A percentile compares a stretch with the other conserved stretches of the same genome.
phyloP scores from a whole-genome alignment of 495 filamentous ascomycete species.

The Penicillium salamii region DNA sequence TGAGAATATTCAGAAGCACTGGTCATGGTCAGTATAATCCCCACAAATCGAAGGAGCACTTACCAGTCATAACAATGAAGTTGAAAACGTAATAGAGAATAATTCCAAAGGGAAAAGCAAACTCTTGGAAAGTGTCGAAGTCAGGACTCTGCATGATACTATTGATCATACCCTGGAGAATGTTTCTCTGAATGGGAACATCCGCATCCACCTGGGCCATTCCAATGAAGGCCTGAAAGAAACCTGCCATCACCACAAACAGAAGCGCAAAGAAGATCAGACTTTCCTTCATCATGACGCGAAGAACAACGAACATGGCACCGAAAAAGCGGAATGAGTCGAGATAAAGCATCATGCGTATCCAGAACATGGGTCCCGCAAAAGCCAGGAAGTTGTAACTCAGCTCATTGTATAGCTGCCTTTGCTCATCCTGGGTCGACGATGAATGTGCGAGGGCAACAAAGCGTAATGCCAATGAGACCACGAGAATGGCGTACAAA shows the following conservation, averaged over 20 bases:
- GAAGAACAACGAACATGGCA: constrained; percentile 93
- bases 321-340: constrained; percentile 96
- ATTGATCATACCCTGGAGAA: constrained; percentile 87
- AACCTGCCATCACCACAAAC: constrained; percentile 79
- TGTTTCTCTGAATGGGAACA: constrained; percentile 60
- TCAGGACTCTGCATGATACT: constrained; percentile 87
- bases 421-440: constrained; percentile 44
- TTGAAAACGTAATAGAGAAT: constrained; percentile 95
- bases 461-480: constrained; percentile 74
- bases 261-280: constrained; percentile 97
- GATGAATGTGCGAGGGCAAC: constrained; percentile 67
- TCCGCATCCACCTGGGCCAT: constrained; percentile 79
- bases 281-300: constrained; percentile 99
- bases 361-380: constrained; percentile 95
- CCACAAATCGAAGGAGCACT: constrained; percentile 5
- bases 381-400: constrained; percentile 93
- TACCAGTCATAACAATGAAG: constrained; percentile 87
- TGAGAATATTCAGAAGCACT: constrained; percentile 89
- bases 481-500: constrained; percentile 72
- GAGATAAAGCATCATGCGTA: constrained; percentile 85
- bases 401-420: constrained; percentile 69
- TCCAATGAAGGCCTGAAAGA: constrained; percentile 93
- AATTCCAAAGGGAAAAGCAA: constrained; percentile 75
- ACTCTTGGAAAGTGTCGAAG: constrained; percentile 81
- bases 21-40: constrained; percentile 17